phyloP scores from a whole-genome alignment of 2,329 filamentous ascomycete genomes.

The Dissoconium aciculare region DNA sequence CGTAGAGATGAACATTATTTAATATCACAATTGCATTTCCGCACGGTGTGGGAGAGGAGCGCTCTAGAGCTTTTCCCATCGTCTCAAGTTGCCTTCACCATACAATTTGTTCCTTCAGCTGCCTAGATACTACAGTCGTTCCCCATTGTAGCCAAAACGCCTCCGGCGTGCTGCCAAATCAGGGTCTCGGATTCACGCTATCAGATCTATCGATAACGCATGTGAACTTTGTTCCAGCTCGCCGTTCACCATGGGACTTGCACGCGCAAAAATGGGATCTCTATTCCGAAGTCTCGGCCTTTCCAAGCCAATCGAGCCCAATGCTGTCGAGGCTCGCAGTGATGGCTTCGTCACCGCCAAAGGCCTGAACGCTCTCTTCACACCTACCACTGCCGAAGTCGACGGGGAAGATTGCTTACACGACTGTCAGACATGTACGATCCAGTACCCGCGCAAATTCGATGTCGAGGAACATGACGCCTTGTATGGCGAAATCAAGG shows the following conservation, averaged over 20 bases:
- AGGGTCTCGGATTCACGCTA: too few relatives aligned
- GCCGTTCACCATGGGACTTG: constrained; percentile 3
- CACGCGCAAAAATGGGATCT: constrained; percentile 14
- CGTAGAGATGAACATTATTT: too few relatives aligned
- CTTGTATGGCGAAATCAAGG: constrained; percentile 73
- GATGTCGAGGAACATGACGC: constrained; percentile 60
- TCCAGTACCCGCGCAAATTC: constrained; percentile 62
- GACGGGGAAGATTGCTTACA: constrained; percentile 82
- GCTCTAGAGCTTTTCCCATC: too few relatives aligned
- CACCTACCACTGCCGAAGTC: constrained; percentile 54
- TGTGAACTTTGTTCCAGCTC: too few relatives aligned
- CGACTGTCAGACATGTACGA: constrained; percentile 69
- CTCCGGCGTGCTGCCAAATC: too few relatives aligned
- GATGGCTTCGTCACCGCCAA: constrained; percentile 35
- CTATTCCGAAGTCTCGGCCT: constrained; percentile 16
- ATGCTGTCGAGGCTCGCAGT: constrained; percentile 14
- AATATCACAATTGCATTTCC: too few relatives aligned
- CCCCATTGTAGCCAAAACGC: too few relatives aligned
- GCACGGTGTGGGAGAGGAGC: too few relatives aligned
- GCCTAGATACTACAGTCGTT: too few relatives aligned
- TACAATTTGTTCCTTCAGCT: too few relatives aligned
- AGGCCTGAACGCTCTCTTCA: constrained; percentile 47
- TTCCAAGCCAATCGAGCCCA: constrained; percentile 14
- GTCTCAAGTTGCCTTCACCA: too few relatives aligned
- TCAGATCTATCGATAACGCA: too few relatives aligned